Conservation (phyloP, 176 grass and related monocot species). For the Themeda triandra region DNA sequence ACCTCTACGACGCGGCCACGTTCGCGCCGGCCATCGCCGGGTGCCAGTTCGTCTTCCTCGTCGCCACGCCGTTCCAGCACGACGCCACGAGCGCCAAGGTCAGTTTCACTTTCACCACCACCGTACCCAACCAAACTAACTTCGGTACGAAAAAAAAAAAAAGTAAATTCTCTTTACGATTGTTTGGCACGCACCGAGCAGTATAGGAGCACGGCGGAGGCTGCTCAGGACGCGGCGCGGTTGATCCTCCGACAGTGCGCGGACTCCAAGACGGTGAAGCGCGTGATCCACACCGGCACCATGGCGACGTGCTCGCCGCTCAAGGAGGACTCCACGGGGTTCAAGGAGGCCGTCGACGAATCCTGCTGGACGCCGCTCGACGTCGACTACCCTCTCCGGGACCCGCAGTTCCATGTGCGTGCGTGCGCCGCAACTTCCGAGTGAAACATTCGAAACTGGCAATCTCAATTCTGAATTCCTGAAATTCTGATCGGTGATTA, state of each 20-base stretch:
- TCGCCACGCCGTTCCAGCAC: slow-evolving; percentile 36
- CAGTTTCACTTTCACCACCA: not conserved
- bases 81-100: not conserved
- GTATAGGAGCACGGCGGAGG: slow-evolving; percentile 47
- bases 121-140: too few species aligned
- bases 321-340: slow-evolving; percentile 15
- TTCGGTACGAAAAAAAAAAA: too few species aligned
- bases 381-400: slow-evolving; percentile 26
- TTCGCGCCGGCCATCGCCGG: slow-evolving; percentile 39
- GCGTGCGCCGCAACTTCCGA: not conserved
- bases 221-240: slow-evolving; percentile 10
- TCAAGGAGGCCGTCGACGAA: slow-evolving; percentile 31
- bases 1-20: slow-evolving; percentile 12
- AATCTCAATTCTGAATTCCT: not conserved
- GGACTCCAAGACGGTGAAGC: slow-evolving; percentile 34
- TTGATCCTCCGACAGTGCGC: slow-evolving; percentile 43
- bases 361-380: slow-evolving; percentile 41
- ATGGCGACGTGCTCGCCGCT: slow-evolving; percentile 26
- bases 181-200: not conserved
- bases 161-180: not conserved
- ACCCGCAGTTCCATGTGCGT: slow-evolving; percentile 23
- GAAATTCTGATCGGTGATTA: too few species aligned
- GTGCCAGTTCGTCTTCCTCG: slow-evolving; percentile 50
- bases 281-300: slow-evolving; percentile 39
- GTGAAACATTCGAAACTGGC: not conserved